Evolutionary conservation across 768 basidiomycete genomes (phyloP).

Genomic region (Mycena pura): DNA sequence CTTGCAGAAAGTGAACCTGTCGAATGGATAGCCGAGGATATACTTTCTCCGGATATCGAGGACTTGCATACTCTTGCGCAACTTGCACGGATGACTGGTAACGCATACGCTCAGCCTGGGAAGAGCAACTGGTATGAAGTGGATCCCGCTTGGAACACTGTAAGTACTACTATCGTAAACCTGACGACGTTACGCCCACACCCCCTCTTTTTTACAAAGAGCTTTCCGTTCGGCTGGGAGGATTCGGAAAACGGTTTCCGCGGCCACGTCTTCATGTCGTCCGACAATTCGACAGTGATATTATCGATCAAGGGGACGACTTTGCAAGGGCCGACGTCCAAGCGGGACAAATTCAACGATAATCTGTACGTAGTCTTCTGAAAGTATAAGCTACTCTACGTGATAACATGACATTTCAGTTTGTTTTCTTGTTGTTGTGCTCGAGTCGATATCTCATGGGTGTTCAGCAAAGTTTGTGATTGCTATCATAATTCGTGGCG

Average conservation of each 20-base stretch:
- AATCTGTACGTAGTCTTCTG: constrained; percentile 53
- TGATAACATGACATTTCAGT: constrained; percentile 6
- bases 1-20: constrained; percentile 56
- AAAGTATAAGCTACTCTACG: not conserved
- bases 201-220: constrained; percentile 48
- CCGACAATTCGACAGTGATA: constrained; percentile 82
- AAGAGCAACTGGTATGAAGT: constrained; percentile 83
- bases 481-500: constrained; percentile 76
- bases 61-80: constrained; percentile 82
- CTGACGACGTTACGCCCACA: constrained; percentile 1
- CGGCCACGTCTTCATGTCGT: constrained; percentile 86
- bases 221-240: constrained; percentile 84
- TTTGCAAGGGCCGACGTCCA: constrained; percentile 82
- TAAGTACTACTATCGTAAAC: constrained; percentile 28
- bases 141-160: constrained; percentile 74
- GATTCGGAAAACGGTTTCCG: constrained; percentile 75
- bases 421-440: constrained; percentile 95
- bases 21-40: constrained; percentile 71
- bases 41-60: constrained; percentile 78
- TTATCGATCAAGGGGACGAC: constrained; percentile 92
- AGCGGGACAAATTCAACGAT: constrained; percentile 93
- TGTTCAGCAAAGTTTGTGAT: constrained; percentile 84
- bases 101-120: constrained; percentile 84
- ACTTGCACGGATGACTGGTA: constrained; percentile 86
- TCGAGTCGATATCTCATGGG: constrained; percentile 86